Percentiles rank a stretch among this genome's conserved stretches.
phyloP scores from a whole-genome alignment of 164 flowering plant species.

The Akebia trifoliata region DNA sequence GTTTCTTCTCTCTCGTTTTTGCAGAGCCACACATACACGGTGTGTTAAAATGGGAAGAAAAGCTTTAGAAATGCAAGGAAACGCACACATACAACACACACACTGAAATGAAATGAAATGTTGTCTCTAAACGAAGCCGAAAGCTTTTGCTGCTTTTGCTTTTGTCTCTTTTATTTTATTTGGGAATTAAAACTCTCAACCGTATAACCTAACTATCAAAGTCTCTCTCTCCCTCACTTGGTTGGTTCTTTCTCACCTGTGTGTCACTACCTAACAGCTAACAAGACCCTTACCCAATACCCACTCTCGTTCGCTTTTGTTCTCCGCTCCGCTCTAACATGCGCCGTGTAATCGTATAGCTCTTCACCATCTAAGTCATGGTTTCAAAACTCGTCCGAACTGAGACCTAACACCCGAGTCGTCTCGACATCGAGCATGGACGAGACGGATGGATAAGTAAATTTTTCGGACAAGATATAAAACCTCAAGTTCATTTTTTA shows the following conservation, averaged over 20 bases:
- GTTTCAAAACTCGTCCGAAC: too few relatives aligned
- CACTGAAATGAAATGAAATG: neutral
- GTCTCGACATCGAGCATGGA: too few relatives aligned
- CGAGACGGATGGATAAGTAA: too few relatives aligned
- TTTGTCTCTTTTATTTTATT: neutral
- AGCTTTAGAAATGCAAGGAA: neutral
- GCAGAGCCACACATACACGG: neutral
- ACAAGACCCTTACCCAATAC: too few relatives aligned
- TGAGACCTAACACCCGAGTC: too few relatives aligned
- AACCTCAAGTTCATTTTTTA: too few relatives aligned
- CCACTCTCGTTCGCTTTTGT: too few relatives aligned
- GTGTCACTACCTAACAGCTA: neutral
- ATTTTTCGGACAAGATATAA: too few relatives aligned
- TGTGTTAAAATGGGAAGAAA: neutral
- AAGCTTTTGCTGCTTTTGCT: neutral
- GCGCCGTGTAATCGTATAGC: too few relatives aligned
- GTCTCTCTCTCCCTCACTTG: neutral
- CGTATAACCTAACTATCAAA: constrained; percentile 8
- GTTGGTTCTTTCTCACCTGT: neutral
- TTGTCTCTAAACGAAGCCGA: constrained; percentile 3
- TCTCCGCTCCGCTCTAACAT: too few relatives aligned
- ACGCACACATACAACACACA: neutral
- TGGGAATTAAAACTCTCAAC: neutral
- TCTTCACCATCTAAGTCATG: too few relatives aligned
- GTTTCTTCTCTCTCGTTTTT: neutral